Evolutionary conservation across 2,329 filamentous ascomycete genomes (phyloP), one percentile per base, ranked within the genome.

Genomic region (Tolypocladium ovalisporum): DNA sequence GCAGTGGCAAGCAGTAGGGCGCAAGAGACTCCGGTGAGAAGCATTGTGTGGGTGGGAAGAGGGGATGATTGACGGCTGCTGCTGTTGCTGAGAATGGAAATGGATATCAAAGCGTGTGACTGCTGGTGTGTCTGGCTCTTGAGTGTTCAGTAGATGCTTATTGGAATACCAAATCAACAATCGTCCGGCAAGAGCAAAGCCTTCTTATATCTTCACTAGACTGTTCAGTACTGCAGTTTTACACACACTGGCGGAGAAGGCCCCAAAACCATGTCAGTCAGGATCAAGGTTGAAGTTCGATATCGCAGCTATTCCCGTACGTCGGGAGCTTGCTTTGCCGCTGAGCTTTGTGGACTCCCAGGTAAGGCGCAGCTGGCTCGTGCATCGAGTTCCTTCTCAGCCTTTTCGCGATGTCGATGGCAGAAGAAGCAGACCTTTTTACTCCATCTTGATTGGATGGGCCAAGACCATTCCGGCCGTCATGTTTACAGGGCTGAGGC

Each of bases 1-100:
- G 39, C 36, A 39, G 39, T 39, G 4, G 58, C 56, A 19, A 60
- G 56, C 34, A 58, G 34, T 22, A 60, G 40, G 36, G 47, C 27
- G 27, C 34, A 52, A 24, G 56, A 54, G 54, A 56, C 37, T 27
- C 44, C 29, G 24, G 47, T 4, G 15, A 56, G 15, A 44, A 37
- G 54, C 54, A 58, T 58, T n/a, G n/a, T 34, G 47, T 7, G n/a
- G 8, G 32, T 49, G 10, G n/a, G 35, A 29, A 15, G 24, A n/a
- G 19, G 19, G 17, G 1, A n/a, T 34, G 29, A 22, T n/a, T 29
- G 19, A 34, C 8, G 7, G 29, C 9, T 34, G 27, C 7, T 15
- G 29, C 9, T 13, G 29, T 15, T 51, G 9, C 10, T 34, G 47
- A 51, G 47, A 6, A 51, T n/a, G 47, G 4, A 32, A 34, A 34